Evolutionary conservation across 306 rosid genomes (phyloP).

Genomic region (Alnus glutinosa): DNA sequence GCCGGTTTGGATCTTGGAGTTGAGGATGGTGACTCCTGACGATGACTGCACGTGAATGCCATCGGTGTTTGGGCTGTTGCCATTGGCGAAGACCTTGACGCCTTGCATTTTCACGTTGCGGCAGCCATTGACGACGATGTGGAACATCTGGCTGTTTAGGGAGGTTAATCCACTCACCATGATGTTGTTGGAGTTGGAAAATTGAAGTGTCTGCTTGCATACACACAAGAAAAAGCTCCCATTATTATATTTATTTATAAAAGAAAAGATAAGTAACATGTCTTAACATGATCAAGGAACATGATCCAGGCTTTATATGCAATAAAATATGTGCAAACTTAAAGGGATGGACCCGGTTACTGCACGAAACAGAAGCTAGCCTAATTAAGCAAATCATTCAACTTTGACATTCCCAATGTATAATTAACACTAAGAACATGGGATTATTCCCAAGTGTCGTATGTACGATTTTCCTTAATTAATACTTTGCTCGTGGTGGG

Average conservation of each 20-base stretch:
- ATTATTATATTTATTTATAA: background rate
- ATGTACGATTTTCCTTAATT: too few species aligned
- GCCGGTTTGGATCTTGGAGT: slow-evolving; percentile 47
- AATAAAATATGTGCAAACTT: background rate
- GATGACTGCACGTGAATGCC: slow-evolving; percentile 64
- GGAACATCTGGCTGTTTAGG: slow-evolving; percentile 54
- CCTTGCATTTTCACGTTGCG: slow-evolving; percentile 40
- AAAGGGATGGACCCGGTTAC: too few species aligned
- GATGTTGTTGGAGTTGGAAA: slow-evolving; percentile 46
- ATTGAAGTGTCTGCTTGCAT: slow-evolving; percentile 36
- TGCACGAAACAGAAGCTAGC: too few species aligned
- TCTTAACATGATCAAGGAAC: background rate
- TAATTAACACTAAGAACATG: too few species aligned
- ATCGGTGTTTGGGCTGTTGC: slow-evolving; percentile 58
- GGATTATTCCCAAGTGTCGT: too few species aligned
- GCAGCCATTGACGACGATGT: slow-evolving; percentile 49
- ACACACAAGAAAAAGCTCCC: background rate
- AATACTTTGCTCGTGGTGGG: too few species aligned
- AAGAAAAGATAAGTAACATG: background rate
- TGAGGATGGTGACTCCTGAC: slow-evolving; percentile 40
- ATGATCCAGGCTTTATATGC: background rate
- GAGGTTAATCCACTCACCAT: slow-evolving; percentile 43
- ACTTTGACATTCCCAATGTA: too few species aligned
- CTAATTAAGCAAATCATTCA: too few species aligned
- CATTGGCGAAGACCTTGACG: slow-evolving; percentile 35